Percentiles rank a stretch among this genome's conserved stretches.
Evolutionary conservation across 441 rosid genomes (phyloP).

Genomic region (Adansonia madagascariensis): DNA sequence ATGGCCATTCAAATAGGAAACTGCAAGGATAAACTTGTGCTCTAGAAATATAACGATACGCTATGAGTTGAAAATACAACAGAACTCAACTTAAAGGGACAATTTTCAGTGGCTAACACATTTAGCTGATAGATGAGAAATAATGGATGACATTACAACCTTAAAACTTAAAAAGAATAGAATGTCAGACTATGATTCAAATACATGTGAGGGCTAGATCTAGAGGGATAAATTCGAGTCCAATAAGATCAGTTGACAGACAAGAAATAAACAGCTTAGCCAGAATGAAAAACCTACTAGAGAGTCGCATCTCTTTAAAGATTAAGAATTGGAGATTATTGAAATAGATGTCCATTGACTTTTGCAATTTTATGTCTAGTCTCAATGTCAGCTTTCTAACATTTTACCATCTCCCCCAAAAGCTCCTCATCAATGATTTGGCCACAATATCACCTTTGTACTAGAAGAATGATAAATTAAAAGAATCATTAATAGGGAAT

Average conservation of each 20-base stretch:
- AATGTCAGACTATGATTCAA: background rate
- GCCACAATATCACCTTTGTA: constrained; percentile 2
- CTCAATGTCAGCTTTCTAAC: constrained; percentile 16
- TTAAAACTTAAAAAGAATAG: background rate
- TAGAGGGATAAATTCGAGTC: constrained; percentile 18
- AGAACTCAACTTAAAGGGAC: constrained; percentile 12
- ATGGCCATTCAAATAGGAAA: constrained; percentile 6
- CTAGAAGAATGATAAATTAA: background rate
- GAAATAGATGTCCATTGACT: background rate
- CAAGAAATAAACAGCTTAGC: constrained; percentile 6
- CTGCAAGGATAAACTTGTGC: background rate
- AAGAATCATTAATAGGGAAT: constrained; percentile 15
- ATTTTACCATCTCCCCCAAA: constrained; percentile 3
- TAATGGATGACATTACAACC: background rate
- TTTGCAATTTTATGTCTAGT: constrained; percentile 1
- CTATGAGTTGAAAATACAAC: background rate
- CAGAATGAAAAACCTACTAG: constrained; percentile 10
- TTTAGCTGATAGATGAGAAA: constrained; percentile 12
- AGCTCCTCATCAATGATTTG: background rate
- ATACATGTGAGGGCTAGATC: background rate
- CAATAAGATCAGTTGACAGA: background rate
- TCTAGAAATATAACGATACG: background rate
- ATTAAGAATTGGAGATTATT: background rate
- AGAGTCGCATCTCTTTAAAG: background rate
- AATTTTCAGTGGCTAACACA: background rate